Percentiles rank a stretch among this genome's conserved stretches.
phyloP scores from a whole-genome alignment of 179 eudicot species.

The Silene vulgaris region DNA sequence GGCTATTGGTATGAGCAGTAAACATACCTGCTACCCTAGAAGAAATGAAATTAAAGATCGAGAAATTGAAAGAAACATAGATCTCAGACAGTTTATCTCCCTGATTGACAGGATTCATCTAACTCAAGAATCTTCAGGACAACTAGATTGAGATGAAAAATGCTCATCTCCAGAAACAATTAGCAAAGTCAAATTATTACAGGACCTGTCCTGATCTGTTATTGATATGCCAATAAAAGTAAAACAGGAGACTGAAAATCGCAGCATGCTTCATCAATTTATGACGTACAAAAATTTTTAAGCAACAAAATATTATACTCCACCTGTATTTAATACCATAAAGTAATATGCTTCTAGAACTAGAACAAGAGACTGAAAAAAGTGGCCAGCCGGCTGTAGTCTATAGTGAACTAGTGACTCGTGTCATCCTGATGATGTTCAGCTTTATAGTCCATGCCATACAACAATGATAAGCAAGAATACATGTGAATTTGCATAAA shows the following conservation, averaged over 20 bases:
- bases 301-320: background rate
- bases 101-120: background rate
- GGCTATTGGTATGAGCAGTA: background rate
- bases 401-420: background rate
- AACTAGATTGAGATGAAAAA: background rate
- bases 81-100: background rate
- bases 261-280: background rate
- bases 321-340: background rate
- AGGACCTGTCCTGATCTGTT: background rate
- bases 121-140: background rate
- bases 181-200: background rate
- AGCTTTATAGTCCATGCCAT: conserved; percentile 1
- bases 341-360: background rate
- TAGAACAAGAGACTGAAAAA: background rate
- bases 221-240: background rate
- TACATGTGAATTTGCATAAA: background rate
- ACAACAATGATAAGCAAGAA: background rate
- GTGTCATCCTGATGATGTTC: background rate
- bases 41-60: background rate
- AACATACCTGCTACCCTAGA: background rate
- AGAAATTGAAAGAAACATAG: background rate
- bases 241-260: background rate
- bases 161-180: background rate
- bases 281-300: no score
- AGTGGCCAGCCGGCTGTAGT: background rate